Percentiles rank a stretch among this genome's conserved stretches.
These are phyloP conservation scores for Dovyalis caffra DNA, from an alignment of 345 rosid genomes.

Conservation along the genomic window DNA sequence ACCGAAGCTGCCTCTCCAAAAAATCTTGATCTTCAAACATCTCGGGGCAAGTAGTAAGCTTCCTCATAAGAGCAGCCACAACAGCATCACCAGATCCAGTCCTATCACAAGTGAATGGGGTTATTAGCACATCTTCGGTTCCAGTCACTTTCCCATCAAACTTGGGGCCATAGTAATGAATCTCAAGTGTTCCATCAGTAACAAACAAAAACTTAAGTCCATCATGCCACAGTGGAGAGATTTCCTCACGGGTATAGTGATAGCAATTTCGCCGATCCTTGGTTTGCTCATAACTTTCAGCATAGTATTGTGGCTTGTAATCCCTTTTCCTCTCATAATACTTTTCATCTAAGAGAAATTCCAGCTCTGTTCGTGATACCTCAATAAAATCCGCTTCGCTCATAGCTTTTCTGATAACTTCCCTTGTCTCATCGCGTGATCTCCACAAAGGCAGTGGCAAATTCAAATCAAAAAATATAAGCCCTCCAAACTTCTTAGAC, in stretches of 20 bases:
- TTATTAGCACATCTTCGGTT: conserved; percentile 82
- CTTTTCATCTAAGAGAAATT: conserved; percentile 82
- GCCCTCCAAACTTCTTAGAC: conserved; percentile 82
- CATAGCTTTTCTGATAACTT: conserved; percentile 70
- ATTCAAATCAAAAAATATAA: conserved; percentile 70
- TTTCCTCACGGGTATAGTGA: conserved; percentile 76
- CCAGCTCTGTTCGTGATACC: conserved; percentile 80
- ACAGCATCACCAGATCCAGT: conserved; percentile 97
- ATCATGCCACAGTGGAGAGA: conserved; percentile 83
- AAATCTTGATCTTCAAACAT: conserved; percentile 73
- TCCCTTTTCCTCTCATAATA: conserved; percentile 57
- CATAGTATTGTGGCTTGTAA: conserved; percentile 74
- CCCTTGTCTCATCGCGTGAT: conserved; percentile 67
- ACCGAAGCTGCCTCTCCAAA: conserved; percentile 83
- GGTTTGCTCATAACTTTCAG: conserved; percentile 62
- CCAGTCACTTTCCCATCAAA: conserved; percentile 85
- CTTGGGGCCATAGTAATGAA: conserved; percentile 69
- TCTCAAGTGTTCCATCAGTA: conserved; percentile 82
- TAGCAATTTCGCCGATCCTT: conserved; percentile 64
- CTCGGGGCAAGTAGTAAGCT: conserved; percentile 68
- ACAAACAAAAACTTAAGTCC: conserved; percentile 70
- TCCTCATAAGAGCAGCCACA: conserved; percentile 85
- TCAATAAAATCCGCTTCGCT: conserved; percentile 66
- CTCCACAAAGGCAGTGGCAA: conserved; percentile 77
- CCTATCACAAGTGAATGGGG: conserved; percentile 89